phyloP scores from a whole-genome alignment of 257 asterid genomes.

The Scutellaria galericulata region DNA sequence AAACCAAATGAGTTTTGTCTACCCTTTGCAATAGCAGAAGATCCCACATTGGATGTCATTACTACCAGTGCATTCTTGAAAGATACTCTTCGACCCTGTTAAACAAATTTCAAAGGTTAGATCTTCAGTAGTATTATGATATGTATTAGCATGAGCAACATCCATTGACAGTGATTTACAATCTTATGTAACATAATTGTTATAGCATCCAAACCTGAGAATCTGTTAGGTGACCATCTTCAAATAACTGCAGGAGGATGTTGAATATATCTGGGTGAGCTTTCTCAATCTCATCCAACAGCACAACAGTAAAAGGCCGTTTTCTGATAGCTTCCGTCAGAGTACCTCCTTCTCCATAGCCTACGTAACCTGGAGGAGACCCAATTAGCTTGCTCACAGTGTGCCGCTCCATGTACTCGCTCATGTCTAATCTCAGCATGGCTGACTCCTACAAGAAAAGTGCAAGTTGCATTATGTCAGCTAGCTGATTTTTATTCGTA shows the following conservation, averaged over 20 bases:
- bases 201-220: conserved; percentile 71
- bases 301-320: conserved; percentile 87
- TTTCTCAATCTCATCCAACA: conserved; percentile 96
- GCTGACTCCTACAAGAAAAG: conserved; percentile 70
- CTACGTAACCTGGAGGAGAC: conserved; percentile 97
- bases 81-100: conserved; percentile 94
- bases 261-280: conserved; percentile 97
- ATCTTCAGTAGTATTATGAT: conserved; percentile 21
- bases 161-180: conserved; percentile 1
- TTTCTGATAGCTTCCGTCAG: conserved; percentile 96
- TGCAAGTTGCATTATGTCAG: conserved; percentile 25
- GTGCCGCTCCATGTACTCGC: conserved; percentile 98
- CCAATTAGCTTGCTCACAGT: conserved; percentile 98
- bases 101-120: conserved; percentile 30
- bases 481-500: conserved; percentile 16
- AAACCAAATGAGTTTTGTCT: conserved; percentile 71
- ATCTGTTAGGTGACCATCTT: conserved; percentile 97
- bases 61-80: conserved; percentile 89
- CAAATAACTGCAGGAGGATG: conserved; percentile 92
- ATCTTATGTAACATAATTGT: conserved; percentile 24
- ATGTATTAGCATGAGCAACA: neutral
- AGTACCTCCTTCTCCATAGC: conserved; percentile 94
- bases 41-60: conserved; percentile 96
- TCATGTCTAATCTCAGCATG: conserved; percentile 98
- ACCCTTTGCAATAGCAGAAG: conserved; percentile 87